A percentile compares a stretch with the other conserved stretches of the same genome.
These are phyloP conservation scores for Mercurialis annua DNA, from an alignment of 345 rosid genomes.

Conservation along the genomic window DNA sequence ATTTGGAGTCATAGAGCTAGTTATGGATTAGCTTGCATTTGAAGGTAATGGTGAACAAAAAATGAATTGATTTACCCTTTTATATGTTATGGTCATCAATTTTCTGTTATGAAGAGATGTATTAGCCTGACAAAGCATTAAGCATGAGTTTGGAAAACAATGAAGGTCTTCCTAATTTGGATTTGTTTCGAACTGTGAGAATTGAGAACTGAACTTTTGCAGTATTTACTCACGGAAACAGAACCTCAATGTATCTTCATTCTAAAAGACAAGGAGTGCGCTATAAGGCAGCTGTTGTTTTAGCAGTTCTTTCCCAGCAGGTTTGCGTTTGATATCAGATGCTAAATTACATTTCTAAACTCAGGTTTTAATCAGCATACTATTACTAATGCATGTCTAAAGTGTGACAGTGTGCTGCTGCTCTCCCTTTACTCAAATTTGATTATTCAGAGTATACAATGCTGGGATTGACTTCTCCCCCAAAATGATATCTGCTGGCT, in stretches of 20 bases:
- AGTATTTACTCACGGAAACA: neutral
- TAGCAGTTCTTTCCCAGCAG: constrained; percentile 4
- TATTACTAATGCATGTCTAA: neutral
- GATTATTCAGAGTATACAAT: neutral
- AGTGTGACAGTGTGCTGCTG: neutral
- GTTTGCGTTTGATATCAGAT: neutral
- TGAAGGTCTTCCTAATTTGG: neutral
- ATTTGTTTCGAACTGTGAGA: neutral
- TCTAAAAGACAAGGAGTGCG: constrained; percentile 1
- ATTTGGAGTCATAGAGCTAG: constrained; percentile 43
- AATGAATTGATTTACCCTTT: neutral
- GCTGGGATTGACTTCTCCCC: neutral
- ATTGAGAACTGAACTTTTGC: neutral
- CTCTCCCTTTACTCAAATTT: neutral
- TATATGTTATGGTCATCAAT: neutral
- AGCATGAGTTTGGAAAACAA: neutral
- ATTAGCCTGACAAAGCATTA: neutral
- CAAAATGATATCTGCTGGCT: too few relatives aligned
- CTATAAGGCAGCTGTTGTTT: neutral
- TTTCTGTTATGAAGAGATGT: neutral
- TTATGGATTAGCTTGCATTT: constrained; percentile 26
- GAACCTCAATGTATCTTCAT: neutral
- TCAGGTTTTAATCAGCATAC: neutral
- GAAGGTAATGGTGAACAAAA: constrained; percentile 19
- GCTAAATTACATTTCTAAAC: neutral